Conservation (phyloP, 306 rosid species). For the Cicer bijugum region DNA sequence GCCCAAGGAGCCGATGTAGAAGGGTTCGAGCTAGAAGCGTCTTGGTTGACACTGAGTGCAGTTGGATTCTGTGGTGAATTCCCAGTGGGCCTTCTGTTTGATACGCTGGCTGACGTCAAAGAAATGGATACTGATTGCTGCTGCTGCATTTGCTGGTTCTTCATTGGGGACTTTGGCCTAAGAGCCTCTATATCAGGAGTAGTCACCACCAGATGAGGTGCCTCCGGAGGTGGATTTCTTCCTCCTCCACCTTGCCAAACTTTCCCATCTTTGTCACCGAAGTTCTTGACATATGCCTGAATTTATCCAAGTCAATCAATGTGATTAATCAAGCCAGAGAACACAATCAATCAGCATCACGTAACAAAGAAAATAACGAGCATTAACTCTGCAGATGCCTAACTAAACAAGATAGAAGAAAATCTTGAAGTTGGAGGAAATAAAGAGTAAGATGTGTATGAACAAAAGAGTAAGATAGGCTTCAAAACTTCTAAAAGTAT, state of each 20-base stretch:
- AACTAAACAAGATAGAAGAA: slow-evolving; percentile 21
- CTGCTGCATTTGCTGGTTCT: slow-evolving; percentile 95
- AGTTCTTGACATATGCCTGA: slow-evolving; percentile 81
- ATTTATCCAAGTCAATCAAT: slow-evolving; percentile 43
- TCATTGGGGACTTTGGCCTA: slow-evolving; percentile 98
- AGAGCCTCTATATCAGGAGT: slow-evolving; percentile 94
- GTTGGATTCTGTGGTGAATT: slow-evolving; percentile 73
- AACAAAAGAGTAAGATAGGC: slow-evolving; percentile 1
- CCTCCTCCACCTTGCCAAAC: slow-evolving; percentile 99
- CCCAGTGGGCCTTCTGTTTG: slow-evolving; percentile 80
- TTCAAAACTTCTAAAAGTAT: slow-evolving; percentile 16
- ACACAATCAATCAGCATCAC: slow-evolving; percentile 23
- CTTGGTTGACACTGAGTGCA: slow-evolving; percentile 57
- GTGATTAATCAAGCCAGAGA: slow-evolving; percentile 34
- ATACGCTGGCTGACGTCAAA: slow-evolving; percentile 56
- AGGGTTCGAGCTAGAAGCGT: slow-evolving; percentile 68
- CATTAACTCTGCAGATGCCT: slow-evolving; percentile 2
- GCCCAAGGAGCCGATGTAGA: slow-evolving; percentile 78
- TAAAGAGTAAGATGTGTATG: background rate
- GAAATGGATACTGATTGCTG: slow-evolving; percentile 72
- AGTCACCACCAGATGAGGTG: slow-evolving; percentile 93
- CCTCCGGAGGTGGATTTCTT: slow-evolving; percentile 94
- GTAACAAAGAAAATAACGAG: background rate
- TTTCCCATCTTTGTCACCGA: slow-evolving; percentile 93
- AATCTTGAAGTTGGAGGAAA: slow-evolving; percentile 27